Base-by-base conservation (phyloP, 169 alveolate genomes). In the Plasmodium gonderi region DNA sequence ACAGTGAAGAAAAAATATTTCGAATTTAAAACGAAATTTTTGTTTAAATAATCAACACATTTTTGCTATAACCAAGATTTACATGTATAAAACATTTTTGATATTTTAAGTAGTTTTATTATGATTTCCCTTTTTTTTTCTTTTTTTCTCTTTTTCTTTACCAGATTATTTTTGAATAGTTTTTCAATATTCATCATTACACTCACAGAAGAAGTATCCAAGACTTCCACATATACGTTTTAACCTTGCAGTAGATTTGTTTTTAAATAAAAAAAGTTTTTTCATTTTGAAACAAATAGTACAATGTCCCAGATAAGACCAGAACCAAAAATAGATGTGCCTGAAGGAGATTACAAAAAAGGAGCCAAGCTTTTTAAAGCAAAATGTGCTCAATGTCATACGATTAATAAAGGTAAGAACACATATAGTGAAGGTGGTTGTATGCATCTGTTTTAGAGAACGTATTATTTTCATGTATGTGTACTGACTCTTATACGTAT, bases 311-410 rank as follows among this genome's bases (percentile, higher is more conserved):
- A 92, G 51, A 42, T 91, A 17, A 96, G 95, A 78, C 97, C 97
- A 17, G 99, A 98, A 90, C 99, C 99, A 8, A 95, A 97, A 90
- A 98, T 97, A 68, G 94, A 91, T 31, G 98, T 98, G 65, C 98
- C 99, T 20, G 96, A 92, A 17, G 99, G 99, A 51, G 98, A 97
- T 94, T 94, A 97, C 74, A 93, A 97, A 78, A 97, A 96, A 81
- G 99, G 98, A 38, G 98, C 98, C 69, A 97, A 96, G 94, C 91
- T 97, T 68, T 97, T 97, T 96, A 97, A 97, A 95, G 95, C 98
- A 67, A 97, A 97, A 95, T 98, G 99, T 83, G 98, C 99, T 49
- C 99, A 98, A 94, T 98, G 99, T 94, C 99, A 97, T 95, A 97
- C 99, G 36, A 91, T 95, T 80, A 91, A 96, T 91, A 96, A 96